These are phyloP conservation scores for Gynostemma pentaphyllum DNA, from an alignment of 306 rosid genomes.

Conservation along the genomic window DNA sequence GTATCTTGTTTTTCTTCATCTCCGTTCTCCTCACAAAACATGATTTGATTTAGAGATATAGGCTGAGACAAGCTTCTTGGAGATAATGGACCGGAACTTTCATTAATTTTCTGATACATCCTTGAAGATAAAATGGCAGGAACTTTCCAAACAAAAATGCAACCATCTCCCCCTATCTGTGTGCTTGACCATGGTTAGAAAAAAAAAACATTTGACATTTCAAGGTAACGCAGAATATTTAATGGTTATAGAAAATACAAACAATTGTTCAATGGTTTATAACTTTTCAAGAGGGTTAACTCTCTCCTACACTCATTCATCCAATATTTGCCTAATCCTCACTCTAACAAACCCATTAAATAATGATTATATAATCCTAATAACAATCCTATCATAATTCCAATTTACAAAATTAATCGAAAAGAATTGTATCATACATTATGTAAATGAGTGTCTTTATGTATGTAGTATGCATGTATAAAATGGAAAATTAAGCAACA, in stretches of 20 bases:
- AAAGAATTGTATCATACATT: no score
- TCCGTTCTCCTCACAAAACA: conserved; percentile 20
- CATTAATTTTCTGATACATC: conserved; percentile 40
- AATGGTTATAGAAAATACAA: no score
- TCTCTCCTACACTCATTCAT: no score
- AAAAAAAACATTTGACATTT: background rate
- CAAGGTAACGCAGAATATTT: background rate
- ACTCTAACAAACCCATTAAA: no score
- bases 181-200: conserved; percentile 15
- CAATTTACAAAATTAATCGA: no score
- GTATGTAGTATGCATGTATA: no score
- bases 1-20: conserved; percentile 24
- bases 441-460: no score
- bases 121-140: conserved; percentile 46
- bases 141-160: conserved; percentile 67
- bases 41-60: conserved; percentile 17
- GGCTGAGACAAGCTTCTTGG: conserved; percentile 30
- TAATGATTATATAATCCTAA: no score
- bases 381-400: no score
- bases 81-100: conserved; percentile 26
- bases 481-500: background rate
- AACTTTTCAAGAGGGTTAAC: no score
- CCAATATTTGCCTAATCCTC: no score
- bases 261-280: no score
- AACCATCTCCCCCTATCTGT: conserved; percentile 70